Base-by-base conservation (phyloP, 805 yeast genomes). In the Hemisphaericaspora nanyangensis region DNA sequence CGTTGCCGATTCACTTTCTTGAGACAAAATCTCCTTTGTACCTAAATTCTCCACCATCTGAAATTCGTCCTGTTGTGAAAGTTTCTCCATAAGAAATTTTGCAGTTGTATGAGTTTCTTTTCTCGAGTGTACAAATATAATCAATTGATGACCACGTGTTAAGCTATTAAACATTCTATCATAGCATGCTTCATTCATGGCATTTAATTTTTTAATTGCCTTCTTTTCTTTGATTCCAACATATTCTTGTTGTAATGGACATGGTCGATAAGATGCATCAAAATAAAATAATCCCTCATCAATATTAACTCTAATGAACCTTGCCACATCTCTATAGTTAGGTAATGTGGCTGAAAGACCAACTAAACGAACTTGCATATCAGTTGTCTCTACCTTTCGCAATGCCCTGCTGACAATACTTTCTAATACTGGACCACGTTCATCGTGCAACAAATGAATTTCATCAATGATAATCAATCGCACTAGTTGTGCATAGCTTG, bases 331-430 rank as follows among this genome's bases (percentile, higher is more conserved):
- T 43, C 63, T 58, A 54, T 83, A 91, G 54, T 90, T 89, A 2
- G 97, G 96, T 37, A 91, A 71, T 0, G 98, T 90, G 0, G 98
- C 98, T 1, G 97, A 89, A 11, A 91, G 67, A 0, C 95, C 98
- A 10, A 90, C 80, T 6, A 91, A 57, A 46, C 99, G 70, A 0
- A 82, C 81, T 11, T 66, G 72, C 6, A 70, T 71, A 6, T 33
- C 17, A 0, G 74, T 58, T 8, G 61, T 60, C 33, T 70, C 72
- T 2, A 60, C 50, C 30, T 69, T 65, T 40, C 83, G 64, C 13
- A 81, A 48, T 1, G 85, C 75, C 54, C 98, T 72, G 3, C 95
- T 79, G 5, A 91, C 91, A 36, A 91, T 83, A 51, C 84, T 80
- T 55, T 91, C 99, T 33, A 91, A 50, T 0, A 90, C 97, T 0